phyloP scores from a whole-genome alignment of 129 eudicot species.

The Logfia minima region DNA sequence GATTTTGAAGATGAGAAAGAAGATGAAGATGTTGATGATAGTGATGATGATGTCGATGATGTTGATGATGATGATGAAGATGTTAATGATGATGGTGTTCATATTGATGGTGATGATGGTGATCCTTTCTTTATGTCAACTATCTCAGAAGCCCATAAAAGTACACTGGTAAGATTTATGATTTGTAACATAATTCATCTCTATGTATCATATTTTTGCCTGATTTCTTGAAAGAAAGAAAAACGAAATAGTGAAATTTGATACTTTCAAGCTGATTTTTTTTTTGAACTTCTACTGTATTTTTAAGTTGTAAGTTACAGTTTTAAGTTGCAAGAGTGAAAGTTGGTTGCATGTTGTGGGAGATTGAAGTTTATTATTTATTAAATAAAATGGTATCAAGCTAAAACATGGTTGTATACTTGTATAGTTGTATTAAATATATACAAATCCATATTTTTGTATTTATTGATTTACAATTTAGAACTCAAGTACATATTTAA shows the following conservation, averaged over 20 bases:
- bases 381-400: no score
- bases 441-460: no score
- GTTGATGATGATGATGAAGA: not conserved
- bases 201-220: not conserved
- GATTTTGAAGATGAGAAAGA: not conserved
- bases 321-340: not conserved
- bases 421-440: no score
- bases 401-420: no score
- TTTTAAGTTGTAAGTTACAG: not conserved
- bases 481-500: not conserved
- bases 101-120: not conserved
- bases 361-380: no score
- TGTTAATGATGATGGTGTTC: not conserved
- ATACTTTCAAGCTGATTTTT: not conserved
- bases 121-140: conserved; percentile 22
- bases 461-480: no score
- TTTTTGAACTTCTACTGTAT: not conserved
- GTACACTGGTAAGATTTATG: not conserved
- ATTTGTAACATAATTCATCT: not conserved
- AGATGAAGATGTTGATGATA: not conserved
- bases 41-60: not conserved
- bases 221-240: not conserved
- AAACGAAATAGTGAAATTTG: not conserved
- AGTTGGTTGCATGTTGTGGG: no score
- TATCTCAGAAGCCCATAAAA: conserved; percentile 6